These are phyloP conservation scores for Hylodesmum podocarpum DNA, from an alignment of 306 rosid species.

Conservation along the genomic window DNA sequence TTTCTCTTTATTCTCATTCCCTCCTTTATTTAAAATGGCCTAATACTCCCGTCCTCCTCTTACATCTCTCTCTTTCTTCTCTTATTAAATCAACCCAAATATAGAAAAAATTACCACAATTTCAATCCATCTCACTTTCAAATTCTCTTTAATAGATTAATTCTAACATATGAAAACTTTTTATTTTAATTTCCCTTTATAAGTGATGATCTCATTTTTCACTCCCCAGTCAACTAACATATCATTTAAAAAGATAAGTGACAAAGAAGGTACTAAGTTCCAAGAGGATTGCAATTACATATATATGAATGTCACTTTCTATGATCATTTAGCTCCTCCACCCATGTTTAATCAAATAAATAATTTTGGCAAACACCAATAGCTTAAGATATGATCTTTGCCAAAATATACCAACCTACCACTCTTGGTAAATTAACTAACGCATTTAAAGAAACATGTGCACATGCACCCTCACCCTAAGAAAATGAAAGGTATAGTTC, in stretches of 20 bases:
- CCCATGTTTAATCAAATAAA: background rate
- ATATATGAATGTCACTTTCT: background rate
- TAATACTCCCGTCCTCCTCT: too few species aligned
- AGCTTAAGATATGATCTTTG: background rate
- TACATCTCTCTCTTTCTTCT: too few species aligned
- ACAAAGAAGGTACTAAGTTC: background rate
- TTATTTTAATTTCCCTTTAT: background rate
- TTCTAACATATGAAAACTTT: background rate
- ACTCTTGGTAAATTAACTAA: background rate
- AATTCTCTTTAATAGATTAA: background rate
- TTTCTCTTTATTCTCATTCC: too few species aligned
- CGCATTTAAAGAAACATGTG: background rate
- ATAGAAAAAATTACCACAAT: background rate
- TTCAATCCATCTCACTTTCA: background rate
- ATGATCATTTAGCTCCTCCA: background rate
- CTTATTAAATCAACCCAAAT: too few species aligned
- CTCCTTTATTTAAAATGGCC: too few species aligned
- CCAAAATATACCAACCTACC: conserved; percentile 6
- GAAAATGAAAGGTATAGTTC: background rate
- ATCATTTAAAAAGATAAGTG: background rate
- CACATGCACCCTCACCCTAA: background rate
- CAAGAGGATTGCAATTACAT: background rate
- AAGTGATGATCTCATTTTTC: background rate
- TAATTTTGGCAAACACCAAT: background rate
- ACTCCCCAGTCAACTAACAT: background rate